phyloP scores from a whole-genome alignment of 345 rosid species.

The Citrus glauca region DNA sequence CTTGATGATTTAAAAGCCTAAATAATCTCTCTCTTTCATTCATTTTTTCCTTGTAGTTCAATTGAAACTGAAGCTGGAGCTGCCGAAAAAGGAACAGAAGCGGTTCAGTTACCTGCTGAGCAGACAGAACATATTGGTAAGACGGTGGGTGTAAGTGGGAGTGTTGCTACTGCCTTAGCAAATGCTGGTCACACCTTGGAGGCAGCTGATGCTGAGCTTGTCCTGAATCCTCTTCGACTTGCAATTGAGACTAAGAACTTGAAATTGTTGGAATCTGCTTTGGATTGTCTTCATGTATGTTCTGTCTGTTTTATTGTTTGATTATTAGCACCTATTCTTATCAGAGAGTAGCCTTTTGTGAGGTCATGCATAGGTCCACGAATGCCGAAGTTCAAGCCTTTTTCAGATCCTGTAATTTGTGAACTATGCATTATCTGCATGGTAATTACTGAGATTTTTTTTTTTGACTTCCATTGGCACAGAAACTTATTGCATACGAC shows the following conservation, averaged over 20 bases:
- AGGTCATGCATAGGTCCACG: slow-evolving; percentile 4
- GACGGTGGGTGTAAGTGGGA: slow-evolving; percentile 29
- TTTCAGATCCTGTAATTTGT: slow-evolving; percentile 3
- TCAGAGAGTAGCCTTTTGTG: not conserved
- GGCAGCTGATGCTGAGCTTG: slow-evolving; percentile 82
- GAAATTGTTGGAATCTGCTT: slow-evolving; percentile 84
- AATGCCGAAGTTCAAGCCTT: slow-evolving; percentile 1
- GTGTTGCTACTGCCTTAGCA: slow-evolving; percentile 56
- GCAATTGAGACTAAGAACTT: slow-evolving; percentile 91
- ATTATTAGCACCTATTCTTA: not conserved
- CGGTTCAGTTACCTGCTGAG: slow-evolving; percentile 39
- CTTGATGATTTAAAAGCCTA: slow-evolving; percentile 3
- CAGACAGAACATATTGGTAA: slow-evolving; percentile 39
- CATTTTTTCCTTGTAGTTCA: slow-evolving; percentile 41
- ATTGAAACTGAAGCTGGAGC: slow-evolving; percentile 53
- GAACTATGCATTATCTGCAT: not conserved
- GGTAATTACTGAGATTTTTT: slow-evolving; percentile 14
- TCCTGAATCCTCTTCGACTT: slow-evolving; percentile 82
- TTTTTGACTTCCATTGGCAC: slow-evolving; percentile 24
- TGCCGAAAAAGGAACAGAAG: slow-evolving; percentile 37
- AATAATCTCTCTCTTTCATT: not conserved
- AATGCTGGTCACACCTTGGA: slow-evolving; percentile 84
- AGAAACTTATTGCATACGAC: slow-evolving; percentile 97
- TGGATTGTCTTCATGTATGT: slow-evolving; percentile 98
- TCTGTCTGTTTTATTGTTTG: slow-evolving; percentile 7